Percentiles rank a stretch among this genome's conserved stretches.
Evolutionary conservation across 805 yeast genomes (phyloP).

Genomic region (Wickerhamomyces mucosus): DNA sequence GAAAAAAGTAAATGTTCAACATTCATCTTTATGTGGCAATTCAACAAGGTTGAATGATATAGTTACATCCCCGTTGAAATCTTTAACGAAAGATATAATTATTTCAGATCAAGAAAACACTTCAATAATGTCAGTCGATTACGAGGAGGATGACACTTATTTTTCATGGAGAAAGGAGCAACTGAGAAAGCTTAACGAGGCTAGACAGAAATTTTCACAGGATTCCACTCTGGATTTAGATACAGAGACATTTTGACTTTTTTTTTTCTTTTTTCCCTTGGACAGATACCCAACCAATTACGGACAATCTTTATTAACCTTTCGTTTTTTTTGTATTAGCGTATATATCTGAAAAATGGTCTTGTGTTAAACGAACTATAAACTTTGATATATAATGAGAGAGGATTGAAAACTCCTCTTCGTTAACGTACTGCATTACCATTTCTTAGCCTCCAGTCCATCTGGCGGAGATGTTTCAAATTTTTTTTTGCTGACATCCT

Average conservation of each 20-base stretch:
- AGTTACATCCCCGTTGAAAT: conserved; percentile 20
- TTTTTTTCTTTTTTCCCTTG: neutral
- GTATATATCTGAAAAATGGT: neutral
- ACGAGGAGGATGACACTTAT: conserved; percentile 14
- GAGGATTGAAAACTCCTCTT: too few species aligned
- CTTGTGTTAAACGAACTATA: neutral
- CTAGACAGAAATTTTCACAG: conserved; percentile 1
- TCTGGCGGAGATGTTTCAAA: conserved; percentile 28
- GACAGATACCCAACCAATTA: neutral
- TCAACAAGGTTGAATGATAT: conserved; percentile 4
- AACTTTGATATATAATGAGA: too few species aligned
- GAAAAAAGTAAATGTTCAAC: conserved; percentile 6
- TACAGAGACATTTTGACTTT: conserved; percentile 14
- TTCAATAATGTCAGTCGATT: neutral
- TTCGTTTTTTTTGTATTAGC: neutral
- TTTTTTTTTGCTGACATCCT: conserved; percentile 57
- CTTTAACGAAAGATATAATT: conserved; percentile 6
- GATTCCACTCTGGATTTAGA: conserved; percentile 7
- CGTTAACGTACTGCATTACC: too few species aligned
- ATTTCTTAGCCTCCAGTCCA: conserved; percentile 16
- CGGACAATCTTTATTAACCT: conserved; percentile 3
- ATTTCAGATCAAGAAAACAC: conserved; percentile 8
- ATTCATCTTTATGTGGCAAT: conserved; percentile 2
- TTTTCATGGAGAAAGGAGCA: conserved; percentile 20
- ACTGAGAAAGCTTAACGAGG: conserved; percentile 15